Conservation (phyloP, 2,329 filamentous ascomycete species). For the Cordyceps fumosorosea region DNA sequence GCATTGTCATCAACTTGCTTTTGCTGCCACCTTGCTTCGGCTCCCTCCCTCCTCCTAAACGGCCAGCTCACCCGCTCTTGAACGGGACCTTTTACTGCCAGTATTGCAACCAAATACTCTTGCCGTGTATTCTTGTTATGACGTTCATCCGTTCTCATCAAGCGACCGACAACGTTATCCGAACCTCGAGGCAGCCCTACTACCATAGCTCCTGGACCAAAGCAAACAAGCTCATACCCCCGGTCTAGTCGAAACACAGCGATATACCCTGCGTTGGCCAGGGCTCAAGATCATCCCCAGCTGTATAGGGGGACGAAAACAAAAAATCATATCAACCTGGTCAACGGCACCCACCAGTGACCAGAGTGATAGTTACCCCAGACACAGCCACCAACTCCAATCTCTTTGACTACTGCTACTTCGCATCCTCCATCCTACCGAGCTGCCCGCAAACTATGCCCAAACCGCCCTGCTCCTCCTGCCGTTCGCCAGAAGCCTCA, state of each 20-base stretch:
- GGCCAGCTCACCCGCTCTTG: background rate
- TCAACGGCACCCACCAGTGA: background rate
- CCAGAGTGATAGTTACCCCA: background rate
- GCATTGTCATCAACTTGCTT: background rate
- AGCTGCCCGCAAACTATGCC: background rate
- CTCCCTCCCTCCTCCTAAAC: background rate
- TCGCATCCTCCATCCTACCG: background rate
- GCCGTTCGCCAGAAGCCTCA: constrained; percentile 24
- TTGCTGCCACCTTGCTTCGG: background rate
- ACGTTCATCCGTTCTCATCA: background rate
- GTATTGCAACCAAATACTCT: background rate
- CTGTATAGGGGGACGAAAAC: background rate
- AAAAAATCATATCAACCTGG: background rate
- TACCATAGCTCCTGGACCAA: background rate
- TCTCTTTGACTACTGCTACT: background rate
- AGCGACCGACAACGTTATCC: background rate
- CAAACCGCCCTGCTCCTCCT: background rate
- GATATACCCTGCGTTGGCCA: constrained; percentile 1
- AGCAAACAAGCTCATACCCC: background rate
- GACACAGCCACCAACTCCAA: constrained; percentile 1
- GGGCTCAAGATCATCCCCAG: background rate
- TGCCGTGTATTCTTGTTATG: background rate
- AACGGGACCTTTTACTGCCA: background rate
- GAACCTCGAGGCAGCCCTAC: background rate
- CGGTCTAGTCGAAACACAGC: constrained; percentile 6